Percentiles rank a stretch among this genome's conserved stretches.
Evolutionary conservation across 805 yeast genomes (phyloP).

Genomic region (Komagataella pastoris): DNA sequence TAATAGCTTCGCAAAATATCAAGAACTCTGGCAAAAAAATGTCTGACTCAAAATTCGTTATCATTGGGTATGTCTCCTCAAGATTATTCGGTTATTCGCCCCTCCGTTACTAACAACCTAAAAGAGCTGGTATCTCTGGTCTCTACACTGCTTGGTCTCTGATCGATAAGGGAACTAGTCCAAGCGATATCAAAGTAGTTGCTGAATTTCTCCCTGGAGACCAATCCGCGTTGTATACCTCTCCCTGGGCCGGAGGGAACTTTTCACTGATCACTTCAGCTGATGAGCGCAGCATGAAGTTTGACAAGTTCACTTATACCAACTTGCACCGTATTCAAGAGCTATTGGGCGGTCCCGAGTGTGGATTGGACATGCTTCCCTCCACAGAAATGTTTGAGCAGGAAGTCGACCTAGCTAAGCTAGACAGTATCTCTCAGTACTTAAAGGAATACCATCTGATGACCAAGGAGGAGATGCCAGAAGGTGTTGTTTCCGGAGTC

Average conservation of each 20-base stretch:
- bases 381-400: conserved; percentile 49
- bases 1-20: not conserved
- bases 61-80: conserved; percentile 1
- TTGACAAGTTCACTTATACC: conserved; percentile 44
- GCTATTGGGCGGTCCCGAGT: conserved; percentile 30
- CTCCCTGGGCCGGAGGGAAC: conserved; percentile 73
- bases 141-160: conserved; percentile 46
- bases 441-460: conserved; percentile 31
- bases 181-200: conserved; percentile 35
- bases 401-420: conserved; percentile 29
- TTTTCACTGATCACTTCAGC: conserved; percentile 48
- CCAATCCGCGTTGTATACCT: conserved; percentile 56
- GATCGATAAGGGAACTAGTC: conserved; percentile 23
- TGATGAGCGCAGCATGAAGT: conserved; percentile 33
- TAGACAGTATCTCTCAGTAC: conserved; percentile 32
- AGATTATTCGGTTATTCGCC: not conserved
- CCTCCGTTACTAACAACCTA: conserved; percentile 5
- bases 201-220: conserved; percentile 73
- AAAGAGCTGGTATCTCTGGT: conserved; percentile 57
- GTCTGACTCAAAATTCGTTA: conserved; percentile 1
- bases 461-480: conserved; percentile 26
- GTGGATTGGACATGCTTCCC: conserved; percentile 42
- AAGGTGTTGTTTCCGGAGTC: conserved; percentile 44
- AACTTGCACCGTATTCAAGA: conserved; percentile 28
- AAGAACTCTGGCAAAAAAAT: not conserved